Conservation (phyloP, 148 eudicot species). For the Chenopodium suecicum region DNA sequence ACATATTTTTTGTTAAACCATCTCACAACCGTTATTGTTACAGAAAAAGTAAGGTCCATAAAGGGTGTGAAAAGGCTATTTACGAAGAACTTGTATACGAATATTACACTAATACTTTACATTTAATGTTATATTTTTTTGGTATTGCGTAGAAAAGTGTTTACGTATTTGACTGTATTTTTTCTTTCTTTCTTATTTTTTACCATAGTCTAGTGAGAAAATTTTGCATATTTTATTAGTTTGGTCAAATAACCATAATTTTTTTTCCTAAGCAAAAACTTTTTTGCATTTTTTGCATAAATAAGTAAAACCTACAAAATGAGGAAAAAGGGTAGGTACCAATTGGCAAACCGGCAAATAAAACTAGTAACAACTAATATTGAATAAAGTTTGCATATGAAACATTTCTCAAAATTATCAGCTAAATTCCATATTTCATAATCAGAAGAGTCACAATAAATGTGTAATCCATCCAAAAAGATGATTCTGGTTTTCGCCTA, state of each 20-base stretch:
- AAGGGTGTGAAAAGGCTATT: neutral
- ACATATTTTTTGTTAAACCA: neutral
- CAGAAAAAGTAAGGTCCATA: neutral
- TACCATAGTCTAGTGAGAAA: neutral
- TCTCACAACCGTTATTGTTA: neutral
- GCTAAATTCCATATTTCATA: neutral
- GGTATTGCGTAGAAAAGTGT: too few relatives aligned
- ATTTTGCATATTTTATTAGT: neutral
- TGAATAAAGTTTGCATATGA: conserved; percentile 9
- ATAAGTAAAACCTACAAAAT: neutral
- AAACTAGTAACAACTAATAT: neutral
- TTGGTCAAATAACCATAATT: neutral
- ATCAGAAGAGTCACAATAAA: neutral
- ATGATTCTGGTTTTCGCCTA: too few relatives aligned
- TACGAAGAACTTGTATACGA: too few relatives aligned
- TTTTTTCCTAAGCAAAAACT: too few relatives aligned
- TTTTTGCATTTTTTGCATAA: neutral
- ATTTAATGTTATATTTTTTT: too few relatives aligned
- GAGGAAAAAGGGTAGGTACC: neutral
- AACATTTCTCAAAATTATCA: neutral
- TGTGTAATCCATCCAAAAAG: too few relatives aligned
- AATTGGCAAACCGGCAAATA: too few relatives aligned
- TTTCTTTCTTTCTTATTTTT: neutral
- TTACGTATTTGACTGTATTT: too few relatives aligned
- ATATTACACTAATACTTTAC: too few relatives aligned